Evolutionary conservation across 75 land plant species (phyloP), one percentile per base, ranked within the genome.

Genomic region (Sequoia sempervirens): DNA sequence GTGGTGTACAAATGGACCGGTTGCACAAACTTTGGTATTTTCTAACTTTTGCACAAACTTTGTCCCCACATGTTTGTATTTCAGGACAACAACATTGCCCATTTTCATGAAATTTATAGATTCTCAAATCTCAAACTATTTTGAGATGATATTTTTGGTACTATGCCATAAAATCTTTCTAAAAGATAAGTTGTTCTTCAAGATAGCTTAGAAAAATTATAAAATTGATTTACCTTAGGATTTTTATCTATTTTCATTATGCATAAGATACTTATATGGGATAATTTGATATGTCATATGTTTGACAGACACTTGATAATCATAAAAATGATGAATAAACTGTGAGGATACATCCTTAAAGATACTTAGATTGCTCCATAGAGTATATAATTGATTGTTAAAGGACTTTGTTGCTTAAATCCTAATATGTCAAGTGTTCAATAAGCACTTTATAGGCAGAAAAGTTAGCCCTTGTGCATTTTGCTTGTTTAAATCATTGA

Each of bases 1-100:
- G 99, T 97, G 99, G 99, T 97, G 99, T 82, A 97, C 99, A 12
- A 97, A 97, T 91, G 99, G 99, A 50, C 99, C 99, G 54, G 82
- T 83, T 85, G 99, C 99, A 86, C 89, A 94, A 64, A 97, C 99
- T 79, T 82, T 97, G 98, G 99, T 96, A 92, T 34, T 54, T 86
- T 82, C 45, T 79, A 81, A 56, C 85, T 85, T 82, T 3, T 45
- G 32, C 4, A 43, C 5, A 26, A 43, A 12, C 41, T 37, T n/a
- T 23, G 10, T 26, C 45, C 23, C 14, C 40, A 53, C 15, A 53
- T 53, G 28, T 34, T 64, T 20, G 34, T 52, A 53, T 26, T 28
- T 40, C n/a, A 10, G 32, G 28, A 78, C 47, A 43, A 43, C 18
- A 10, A 43, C 30, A 8, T 23, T 26, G 30, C n/a, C 17, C 45